Conservation (phyloP, 176 grass and related monocot species). For the Oryza coarctata region DNA sequence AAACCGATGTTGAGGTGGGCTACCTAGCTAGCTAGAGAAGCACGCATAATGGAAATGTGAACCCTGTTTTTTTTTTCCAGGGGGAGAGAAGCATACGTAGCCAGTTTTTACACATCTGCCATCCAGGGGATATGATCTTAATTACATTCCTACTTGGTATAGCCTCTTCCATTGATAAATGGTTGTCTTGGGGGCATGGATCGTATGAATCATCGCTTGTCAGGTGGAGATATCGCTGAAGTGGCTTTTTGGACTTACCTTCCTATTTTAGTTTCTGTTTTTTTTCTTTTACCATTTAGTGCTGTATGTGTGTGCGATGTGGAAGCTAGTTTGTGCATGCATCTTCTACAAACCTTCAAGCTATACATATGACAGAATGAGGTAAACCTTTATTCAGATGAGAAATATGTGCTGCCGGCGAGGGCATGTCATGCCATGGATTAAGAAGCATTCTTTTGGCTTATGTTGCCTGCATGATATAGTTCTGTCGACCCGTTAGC, state of each 20-base stretch:
- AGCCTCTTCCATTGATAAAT: not conserved
- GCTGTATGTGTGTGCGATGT: not conserved
- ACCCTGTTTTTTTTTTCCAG: not conserved
- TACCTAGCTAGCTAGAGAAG: not conserved
- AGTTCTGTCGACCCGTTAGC: not conserved
- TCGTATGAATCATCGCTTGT: not conserved
- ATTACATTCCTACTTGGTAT: slow-evolving; percentile 19
- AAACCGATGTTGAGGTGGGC: not conserved
- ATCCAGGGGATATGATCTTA: slow-evolving; percentile 30
- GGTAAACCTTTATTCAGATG: not conserved
- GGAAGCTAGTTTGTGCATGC: not conserved
- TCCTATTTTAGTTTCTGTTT: not conserved
- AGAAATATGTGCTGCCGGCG: not conserved
- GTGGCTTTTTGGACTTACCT: not conserved
- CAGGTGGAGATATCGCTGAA: slow-evolving; percentile 12
- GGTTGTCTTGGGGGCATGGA: not conserved
- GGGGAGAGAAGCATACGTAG: not conserved
- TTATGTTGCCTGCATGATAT: not conserved
- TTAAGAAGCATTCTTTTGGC: not conserved
- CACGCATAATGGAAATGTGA: not conserved
- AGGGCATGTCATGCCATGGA: not conserved
- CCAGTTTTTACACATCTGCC: not conserved
- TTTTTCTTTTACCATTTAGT: slow-evolving; percentile 3
- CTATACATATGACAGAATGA: not conserved
- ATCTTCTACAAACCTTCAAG: not conserved